Base-by-base conservation (phyloP, 768 basidiomycete genomes). In the Xerocomellus amylosporus region DNA sequence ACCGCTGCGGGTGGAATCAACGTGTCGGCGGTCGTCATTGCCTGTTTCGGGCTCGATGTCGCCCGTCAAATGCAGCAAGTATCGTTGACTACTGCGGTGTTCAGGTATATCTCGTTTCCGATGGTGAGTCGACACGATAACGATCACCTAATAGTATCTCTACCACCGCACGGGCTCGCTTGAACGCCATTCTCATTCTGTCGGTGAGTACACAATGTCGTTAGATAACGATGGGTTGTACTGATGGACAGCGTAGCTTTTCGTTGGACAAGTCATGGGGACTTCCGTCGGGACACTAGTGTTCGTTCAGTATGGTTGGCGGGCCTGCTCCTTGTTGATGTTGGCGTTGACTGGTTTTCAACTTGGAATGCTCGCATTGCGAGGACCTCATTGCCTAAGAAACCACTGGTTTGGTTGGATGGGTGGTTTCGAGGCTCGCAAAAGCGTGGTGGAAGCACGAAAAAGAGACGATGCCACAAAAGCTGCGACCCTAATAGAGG, bases 181-280 rank as follows among this genome's bases (percentile, higher is more conserved):
- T 95, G 12, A 93, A 93, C 59, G 90, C 91, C 1, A 78, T 91
- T 41, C 76, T 84, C 42, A 80, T 93, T 43, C 74, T 93, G 49
- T 83, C 84, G 2, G 87, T 86, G 64, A 57, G 78, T 67, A 41
- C 15, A 26, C 22, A 2, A 14, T 9, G 17, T 8, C 10, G 17
- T 8, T 4, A 26, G 19, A 8, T 19, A n/a, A 45, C 12, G 14
- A 24, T 17, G 7, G 7, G 1, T 15, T 6, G 3, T 40, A 2
- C 34, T 41, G 43, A 59, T 20, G 41, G 39, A 1, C 10, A 8
- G 12, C 24, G 24, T 49, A 77, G 72, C 58, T 87, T 30, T 90
- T 90, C 69, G 77, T 88, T 22, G 91, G 91, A 0, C 90, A 93
- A 74, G 87, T 92, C 10, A 84, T 88, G 71, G 91, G 91, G 17